These are phyloP conservation scores for Mucor velutinosus DNA, from an alignment of 371 early-diverging fungal genomes.

Conservation along the genomic window DNA sequence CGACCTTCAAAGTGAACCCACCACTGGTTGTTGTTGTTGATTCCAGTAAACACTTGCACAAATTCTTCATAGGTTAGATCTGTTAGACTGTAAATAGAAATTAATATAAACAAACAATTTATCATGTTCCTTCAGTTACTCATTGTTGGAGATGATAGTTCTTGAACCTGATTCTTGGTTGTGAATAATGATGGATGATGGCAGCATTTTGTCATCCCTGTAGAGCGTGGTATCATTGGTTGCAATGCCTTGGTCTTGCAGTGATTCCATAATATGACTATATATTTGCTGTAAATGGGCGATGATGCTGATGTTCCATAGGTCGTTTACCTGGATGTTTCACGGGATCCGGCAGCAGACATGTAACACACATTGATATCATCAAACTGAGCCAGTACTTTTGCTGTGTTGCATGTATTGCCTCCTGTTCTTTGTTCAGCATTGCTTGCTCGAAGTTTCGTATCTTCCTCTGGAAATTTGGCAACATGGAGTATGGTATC, in stretches of 20 bases:
- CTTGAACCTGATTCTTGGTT: slow-evolving; percentile 52
- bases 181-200: slow-evolving; percentile 68
- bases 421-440: slow-evolving; percentile 69
- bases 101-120: slow-evolving; percentile 7
- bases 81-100: slow-evolving; percentile 24
- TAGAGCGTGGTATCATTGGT: background rate
- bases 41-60: slow-evolving; percentile 29
- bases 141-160: slow-evolving; percentile 66
- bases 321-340: slow-evolving; percentile 37
- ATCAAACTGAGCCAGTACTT: slow-evolving; percentile 54
- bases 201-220: slow-evolving; percentile 26
- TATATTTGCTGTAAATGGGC: background rate
- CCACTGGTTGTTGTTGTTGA: slow-evolving; percentile 15
- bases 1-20: slow-evolving; percentile 76
- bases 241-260: background rate
- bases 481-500: slow-evolving; percentile 56
- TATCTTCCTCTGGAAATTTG: slow-evolving; percentile 61
- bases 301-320: background rate
- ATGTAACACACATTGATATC: slow-evolving; percentile 39
- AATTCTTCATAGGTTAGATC: slow-evolving; percentile 54
- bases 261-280: slow-evolving; percentile 13
- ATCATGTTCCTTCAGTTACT: slow-evolving; percentile 21
- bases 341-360: slow-evolving; percentile 52
- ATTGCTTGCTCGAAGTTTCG: slow-evolving; percentile 53
- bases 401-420: slow-evolving; percentile 66